These are phyloP conservation scores for Botrytis cinerea DNA, from an alignment of 2,329 filamentous ascomycete species.

Conservation along the genomic window DNA sequence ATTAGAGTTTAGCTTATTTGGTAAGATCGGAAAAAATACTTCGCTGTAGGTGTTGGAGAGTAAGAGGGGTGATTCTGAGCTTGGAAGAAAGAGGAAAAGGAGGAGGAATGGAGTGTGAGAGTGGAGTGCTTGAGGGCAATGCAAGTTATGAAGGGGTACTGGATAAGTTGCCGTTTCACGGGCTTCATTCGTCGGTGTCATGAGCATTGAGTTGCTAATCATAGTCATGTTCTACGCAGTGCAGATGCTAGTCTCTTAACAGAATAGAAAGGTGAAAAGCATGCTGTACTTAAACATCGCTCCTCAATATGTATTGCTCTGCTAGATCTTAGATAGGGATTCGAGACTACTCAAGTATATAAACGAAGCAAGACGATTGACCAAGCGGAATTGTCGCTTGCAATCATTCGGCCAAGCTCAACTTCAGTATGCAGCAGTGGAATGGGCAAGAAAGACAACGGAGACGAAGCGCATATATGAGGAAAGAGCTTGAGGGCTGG, in stretches of 20 bases:
- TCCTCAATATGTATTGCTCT: neutral
- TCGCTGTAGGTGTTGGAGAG: neutral
- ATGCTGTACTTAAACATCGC: neutral
- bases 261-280: neutral
- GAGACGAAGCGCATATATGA: neutral
- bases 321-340: neutral
- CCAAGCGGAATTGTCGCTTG: slow-evolving; percentile 2
- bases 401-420: neutral
- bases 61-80: neutral
- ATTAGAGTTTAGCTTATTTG: neutral
- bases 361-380: neutral
- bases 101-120: neutral
- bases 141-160: neutral
- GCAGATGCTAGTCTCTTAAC: neutral
- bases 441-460: neutral
- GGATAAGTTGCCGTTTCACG: neutral
- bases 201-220: neutral
- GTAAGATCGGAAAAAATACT: neutral
- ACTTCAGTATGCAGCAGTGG: neutral
- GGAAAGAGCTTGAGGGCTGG: too few species aligned
- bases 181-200: neutral
- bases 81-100: neutral
- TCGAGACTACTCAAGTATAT: neutral
- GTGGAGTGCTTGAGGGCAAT: neutral
- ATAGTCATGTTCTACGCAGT: neutral